A percentile compares a stretch with the other conserved stretches of the same genome.
Conservation (phyloP, 441 rosid genomes). For the Pelargonium cotyledonis region DNA sequence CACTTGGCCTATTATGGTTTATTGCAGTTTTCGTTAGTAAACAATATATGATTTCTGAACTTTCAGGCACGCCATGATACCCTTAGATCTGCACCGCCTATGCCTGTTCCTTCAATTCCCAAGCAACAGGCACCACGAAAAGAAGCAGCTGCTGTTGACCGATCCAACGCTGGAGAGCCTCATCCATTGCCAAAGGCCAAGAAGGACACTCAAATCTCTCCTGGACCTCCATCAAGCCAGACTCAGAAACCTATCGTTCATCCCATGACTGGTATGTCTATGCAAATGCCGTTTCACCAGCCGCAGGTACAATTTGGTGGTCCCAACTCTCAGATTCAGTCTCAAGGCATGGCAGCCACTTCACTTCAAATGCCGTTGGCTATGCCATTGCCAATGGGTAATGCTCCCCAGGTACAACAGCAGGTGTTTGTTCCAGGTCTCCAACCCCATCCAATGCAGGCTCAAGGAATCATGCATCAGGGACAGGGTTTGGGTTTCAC, state of each 20-base stretch:
- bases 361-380: conserved; percentile 73
- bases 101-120: conserved; percentile 51
- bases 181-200: conserved; percentile 42
- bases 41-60: conserved; percentile 7
- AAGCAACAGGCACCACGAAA: conserved; percentile 51
- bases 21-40: not conserved
- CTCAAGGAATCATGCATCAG: conserved; percentile 88
- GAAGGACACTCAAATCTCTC: conserved; percentile 51
- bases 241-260: conserved; percentile 53
- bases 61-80: conserved; percentile 71
- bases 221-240: conserved; percentile 40
- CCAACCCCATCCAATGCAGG: conserved; percentile 66
- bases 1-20: too few species aligned
- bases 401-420: conserved; percentile 68
- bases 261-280: conserved; percentile 50
- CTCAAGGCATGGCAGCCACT: conserved; percentile 52
- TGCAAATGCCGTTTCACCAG: conserved; percentile 71
- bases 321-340: conserved; percentile 64
- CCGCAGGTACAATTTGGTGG: conserved; percentile 68
- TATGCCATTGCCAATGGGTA: conserved; percentile 60
- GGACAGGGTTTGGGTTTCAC: conserved; percentile 68
- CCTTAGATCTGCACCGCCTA: conserved; percentile 40
- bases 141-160: conserved; percentile 40
- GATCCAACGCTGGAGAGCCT: conserved; percentile 38
- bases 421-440: conserved; percentile 74